Base-by-base conservation (phyloP, 1,284 basidiomycete genomes). In the Tremellales sp. region DNA sequence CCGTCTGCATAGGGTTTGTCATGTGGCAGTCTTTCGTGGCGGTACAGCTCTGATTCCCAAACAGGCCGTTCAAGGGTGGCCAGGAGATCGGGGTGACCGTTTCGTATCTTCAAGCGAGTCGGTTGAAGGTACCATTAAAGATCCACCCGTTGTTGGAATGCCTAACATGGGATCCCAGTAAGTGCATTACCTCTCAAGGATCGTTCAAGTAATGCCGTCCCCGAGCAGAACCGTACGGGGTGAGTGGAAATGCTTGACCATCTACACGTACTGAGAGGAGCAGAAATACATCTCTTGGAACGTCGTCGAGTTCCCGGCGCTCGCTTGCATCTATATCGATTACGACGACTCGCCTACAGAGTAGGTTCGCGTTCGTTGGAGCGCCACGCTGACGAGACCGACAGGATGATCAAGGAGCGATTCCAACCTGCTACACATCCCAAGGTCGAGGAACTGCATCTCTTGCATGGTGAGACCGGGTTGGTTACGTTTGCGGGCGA, bases 261-360 rank as follows among this genome's bases (percentile, higher is more conserved):
- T 21, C 18, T 13, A 13, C 14, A 5, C 10, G 35, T 2, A 18
- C 37, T 44, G 22, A 41, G 4, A 18, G 24, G 32, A 12, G n/a
- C 28, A 61, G 59, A 57, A 59, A 58, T 61, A 58, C 42, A 32
- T 61, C 1, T 52, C 55, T 3, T 61, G 57, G 57, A 61, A 61
- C 35, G 48, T 57, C 9, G 51, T 56, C 13, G 59, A 61, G 47
- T 53, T 58, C 21, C 57, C 59, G 1, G 45, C 46, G n/a, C 44
- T 50, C 40, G 57, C 57, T 10, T 53, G 52, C 40, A 57, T 59
- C 16, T 58, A 58, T 33, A 55, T 57, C 14, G 57, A 58, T 41
- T 53, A 58, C 28, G 57, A 61, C 40, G 52, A 58, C 24, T 48
- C 52, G 12, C 21, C 56, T 6, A 61, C 57, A 31, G 56, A 54